Evolutionary conservation across 2,329 filamentous ascomycete genomes (phyloP).

Genomic region (Microdochium paspali): DNA sequence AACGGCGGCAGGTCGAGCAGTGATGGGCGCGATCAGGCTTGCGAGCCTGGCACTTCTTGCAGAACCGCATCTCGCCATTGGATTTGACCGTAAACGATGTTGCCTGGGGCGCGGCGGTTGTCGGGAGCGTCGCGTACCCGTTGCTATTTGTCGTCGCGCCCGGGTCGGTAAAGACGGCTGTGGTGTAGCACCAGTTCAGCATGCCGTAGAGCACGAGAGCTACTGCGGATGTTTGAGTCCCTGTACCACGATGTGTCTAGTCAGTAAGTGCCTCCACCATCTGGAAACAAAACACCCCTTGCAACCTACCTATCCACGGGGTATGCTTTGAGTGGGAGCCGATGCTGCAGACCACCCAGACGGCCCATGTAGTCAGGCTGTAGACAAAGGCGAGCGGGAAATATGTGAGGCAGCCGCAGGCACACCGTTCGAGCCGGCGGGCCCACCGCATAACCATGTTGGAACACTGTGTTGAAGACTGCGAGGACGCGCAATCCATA

Average conservation of each 20-base stretch:
- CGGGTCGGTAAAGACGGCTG: conserved; percentile 86
- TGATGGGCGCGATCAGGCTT: conserved; percentile 97
- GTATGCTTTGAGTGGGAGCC: conserved; percentile 46
- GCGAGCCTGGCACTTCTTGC: conserved; percentile 91
- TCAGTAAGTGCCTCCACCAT: conserved; percentile 3
- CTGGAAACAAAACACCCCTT: neutral
- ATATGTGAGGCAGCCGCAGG: conserved; percentile 70
- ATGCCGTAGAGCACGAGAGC: conserved; percentile 66
- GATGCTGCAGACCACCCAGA: conserved; percentile 76
- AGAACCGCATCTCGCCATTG: conserved; percentile 78
- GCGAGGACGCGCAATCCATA: neutral
- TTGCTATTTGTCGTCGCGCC: conserved; percentile 57
- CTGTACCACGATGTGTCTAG: conserved; percentile 24
- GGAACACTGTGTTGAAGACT: neutral
- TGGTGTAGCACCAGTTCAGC: conserved; percentile 82
- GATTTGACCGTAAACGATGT: conserved; percentile 88
- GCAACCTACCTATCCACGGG: conserved; percentile 45
- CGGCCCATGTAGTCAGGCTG: conserved; percentile 81
- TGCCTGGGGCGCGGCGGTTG: conserved; percentile 49
- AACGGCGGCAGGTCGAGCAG: conserved; percentile 88
- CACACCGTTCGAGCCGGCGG: conserved; percentile 68
- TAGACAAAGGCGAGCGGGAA: conserved; percentile 89
- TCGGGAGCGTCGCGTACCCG: conserved; percentile 75
- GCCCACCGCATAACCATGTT: conserved; percentile 55
- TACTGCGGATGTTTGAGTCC: conserved; percentile 45